Conservation (phyloP, 306 rosid species). For the Pyrus pyrifolia region DNA sequence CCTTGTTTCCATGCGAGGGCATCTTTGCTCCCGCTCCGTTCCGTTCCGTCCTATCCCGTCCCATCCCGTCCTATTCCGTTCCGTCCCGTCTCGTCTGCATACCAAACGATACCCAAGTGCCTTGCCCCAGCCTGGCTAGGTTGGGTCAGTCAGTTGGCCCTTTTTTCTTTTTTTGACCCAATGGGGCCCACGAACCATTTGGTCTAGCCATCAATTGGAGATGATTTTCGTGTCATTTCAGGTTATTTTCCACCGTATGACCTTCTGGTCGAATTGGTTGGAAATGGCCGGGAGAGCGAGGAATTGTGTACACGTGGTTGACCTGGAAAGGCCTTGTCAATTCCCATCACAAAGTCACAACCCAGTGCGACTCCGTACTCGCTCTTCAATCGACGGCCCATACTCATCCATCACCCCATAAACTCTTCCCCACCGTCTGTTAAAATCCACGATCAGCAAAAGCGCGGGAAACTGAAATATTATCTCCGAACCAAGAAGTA, state of each 20-base stretch:
- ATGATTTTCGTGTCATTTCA: fast-evolving
- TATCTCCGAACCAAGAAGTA: neutral
- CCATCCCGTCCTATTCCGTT: too few relatives aligned
- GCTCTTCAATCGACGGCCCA: neutral
- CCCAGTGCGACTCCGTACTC: neutral
- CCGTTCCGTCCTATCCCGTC: too few relatives aligned
- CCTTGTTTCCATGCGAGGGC: too few relatives aligned
- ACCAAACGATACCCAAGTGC: too few relatives aligned
- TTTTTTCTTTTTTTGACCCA: too few relatives aligned
- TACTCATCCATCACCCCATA: neutral
- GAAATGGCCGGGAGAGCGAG: neutral
- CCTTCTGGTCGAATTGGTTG: fast-evolving
- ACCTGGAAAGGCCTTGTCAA: neutral
- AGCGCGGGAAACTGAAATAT: conserved; percentile 25
- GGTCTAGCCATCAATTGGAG: fast-evolving
- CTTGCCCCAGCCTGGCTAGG: too few relatives aligned
- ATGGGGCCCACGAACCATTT: fast-evolving
- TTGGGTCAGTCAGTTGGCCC: fast-evolving
- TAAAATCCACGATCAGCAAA: neutral
- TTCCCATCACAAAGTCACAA: neutral
- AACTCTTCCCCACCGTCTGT: conserved; percentile 18
- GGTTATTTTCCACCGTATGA: fast-evolving
- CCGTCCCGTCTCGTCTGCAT: too few relatives aligned
- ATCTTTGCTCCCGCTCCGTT: too few relatives aligned
- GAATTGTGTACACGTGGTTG: conserved; percentile 3